A percentile compares a stretch with the other conserved stretches of the same genome.
phyloP scores from a whole-genome alignment of 1,139 yeast species.

The Eremothecium coryli region DNA sequence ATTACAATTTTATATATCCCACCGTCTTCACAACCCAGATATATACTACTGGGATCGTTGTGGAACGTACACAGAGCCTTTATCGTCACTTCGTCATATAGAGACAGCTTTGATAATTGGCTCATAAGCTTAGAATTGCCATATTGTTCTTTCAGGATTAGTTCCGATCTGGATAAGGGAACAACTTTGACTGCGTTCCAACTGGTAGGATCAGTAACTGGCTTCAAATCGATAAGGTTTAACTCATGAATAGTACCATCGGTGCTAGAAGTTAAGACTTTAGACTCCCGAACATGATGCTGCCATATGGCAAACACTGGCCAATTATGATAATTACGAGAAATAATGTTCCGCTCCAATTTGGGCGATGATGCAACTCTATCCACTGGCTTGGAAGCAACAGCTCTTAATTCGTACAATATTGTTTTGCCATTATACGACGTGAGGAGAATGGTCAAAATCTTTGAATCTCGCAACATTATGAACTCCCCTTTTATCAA shows the following conservation, averaged over 20 bases:
- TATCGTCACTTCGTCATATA: conserved; percentile 19
- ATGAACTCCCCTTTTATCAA: conserved; percentile 14
- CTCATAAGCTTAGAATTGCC: conserved; percentile 7
- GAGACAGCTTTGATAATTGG: conserved; percentile 13
- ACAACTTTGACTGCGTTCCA: conserved; percentile 9
- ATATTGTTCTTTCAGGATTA: conserved; percentile 7
- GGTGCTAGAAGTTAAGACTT: conserved; percentile 17
- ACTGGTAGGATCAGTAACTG: conserved; percentile 11
- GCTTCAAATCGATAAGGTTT: conserved; percentile 15
- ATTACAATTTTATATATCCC: conserved; percentile 20
- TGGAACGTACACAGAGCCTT: conserved; percentile 16
- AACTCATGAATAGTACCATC: conserved; percentile 18
- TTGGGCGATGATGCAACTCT: not conserved
- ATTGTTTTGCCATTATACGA: conserved; percentile 21
- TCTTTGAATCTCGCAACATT: conserved; percentile 9
- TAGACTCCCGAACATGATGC: conserved; percentile 6
- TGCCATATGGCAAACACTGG: conserved; percentile 15
- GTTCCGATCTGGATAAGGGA: conserved; percentile 16
- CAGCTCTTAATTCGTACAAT: conserved; percentile 17
- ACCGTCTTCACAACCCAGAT: conserved; percentile 24
- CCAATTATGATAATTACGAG: conserved; percentile 16
- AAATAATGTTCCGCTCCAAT: conserved; percentile 17
- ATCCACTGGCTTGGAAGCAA: conserved; percentile 1
- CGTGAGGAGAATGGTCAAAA: conserved; percentile 11
- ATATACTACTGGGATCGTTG: conserved; percentile 16